Conservation (phyloP, 78 protist species). For the Tieghemostelium lacteum region DNA sequence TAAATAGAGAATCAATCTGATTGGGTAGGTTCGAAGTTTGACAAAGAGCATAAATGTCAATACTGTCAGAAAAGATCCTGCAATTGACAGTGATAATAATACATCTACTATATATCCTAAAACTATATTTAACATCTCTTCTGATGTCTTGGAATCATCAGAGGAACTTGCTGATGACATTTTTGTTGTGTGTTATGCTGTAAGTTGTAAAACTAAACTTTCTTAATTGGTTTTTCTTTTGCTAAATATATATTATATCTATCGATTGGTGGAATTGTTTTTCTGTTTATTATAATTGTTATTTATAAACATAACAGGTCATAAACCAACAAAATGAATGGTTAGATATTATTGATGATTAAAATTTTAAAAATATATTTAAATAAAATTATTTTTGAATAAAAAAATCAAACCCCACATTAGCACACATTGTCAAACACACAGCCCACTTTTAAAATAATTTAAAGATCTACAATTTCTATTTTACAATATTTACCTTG, state of each 20-base stretch:
- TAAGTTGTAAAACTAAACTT: neutral
- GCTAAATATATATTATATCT: too few species aligned
- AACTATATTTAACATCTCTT: slow-evolving; percentile 29
- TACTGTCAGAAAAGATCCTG: slow-evolving; percentile 69
- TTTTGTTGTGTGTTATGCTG: neutral
- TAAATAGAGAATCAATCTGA: slow-evolving; percentile 73
- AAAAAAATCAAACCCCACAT: too few species aligned
- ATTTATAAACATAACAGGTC: neutral
- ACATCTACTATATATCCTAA: slow-evolving; percentile 73
- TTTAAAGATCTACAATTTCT: too few species aligned
- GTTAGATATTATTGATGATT: too few species aligned
- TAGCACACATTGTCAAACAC: too few species aligned
- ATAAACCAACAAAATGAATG: too few species aligned
- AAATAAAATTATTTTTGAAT: too few species aligned
- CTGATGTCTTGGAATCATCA: neutral
- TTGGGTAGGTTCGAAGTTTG: slow-evolving; percentile 81
- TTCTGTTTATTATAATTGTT: neutral
- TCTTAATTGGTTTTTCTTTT: too few species aligned
- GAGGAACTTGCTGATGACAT: neutral
- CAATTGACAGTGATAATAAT: slow-evolving; percentile 67
- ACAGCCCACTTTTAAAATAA: too few species aligned
- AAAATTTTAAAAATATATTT: too few species aligned
- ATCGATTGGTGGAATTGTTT: neutral
- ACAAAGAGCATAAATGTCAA: slow-evolving; percentile 70
- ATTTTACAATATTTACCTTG: too few species aligned